Percentiles rank a stretch among this genome's conserved stretches.
Evolutionary conservation across 176 grass and related monocot species (phyloP).

Genomic region (Avena insularis): DNA sequence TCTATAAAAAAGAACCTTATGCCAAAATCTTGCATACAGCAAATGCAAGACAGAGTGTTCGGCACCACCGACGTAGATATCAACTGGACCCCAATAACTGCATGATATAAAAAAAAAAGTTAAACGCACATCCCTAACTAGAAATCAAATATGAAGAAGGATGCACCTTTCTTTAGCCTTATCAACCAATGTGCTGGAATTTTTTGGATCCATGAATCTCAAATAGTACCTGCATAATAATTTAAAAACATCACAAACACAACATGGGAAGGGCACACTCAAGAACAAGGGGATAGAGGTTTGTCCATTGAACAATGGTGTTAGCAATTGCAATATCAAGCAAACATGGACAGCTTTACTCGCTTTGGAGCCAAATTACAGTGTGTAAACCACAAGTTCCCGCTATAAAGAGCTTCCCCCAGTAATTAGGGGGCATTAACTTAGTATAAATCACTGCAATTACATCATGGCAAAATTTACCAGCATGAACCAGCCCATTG

Average conservation of each 20-base stretch:
- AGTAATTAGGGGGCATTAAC: background rate
- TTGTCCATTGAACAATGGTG: background rate
- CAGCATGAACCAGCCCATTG: slow-evolving; percentile 99
- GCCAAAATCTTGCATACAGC: slow-evolving; percentile 99
- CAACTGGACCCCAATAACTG: slow-evolving; percentile 98
- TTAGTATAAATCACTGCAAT: slow-evolving; percentile 24
- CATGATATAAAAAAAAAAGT: slow-evolving; percentile 31
- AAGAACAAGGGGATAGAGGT: background rate
- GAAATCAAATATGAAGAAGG: slow-evolving; percentile 19
- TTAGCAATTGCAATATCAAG: slow-evolving; percentile 21
- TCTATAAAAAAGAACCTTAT: slow-evolving; percentile 64
- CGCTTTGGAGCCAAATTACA: background rate
- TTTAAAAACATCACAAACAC: background rate
- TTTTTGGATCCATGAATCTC: slow-evolving; percentile 99
- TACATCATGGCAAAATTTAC: slow-evolving; percentile 55
- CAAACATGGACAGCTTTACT: background rate
- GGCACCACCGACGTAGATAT: slow-evolving; percentile 94
- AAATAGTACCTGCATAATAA: slow-evolving; percentile 85
- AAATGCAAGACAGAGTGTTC: slow-evolving; percentile 99
- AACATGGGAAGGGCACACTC: slow-evolving; percentile 4
- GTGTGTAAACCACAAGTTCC: background rate
- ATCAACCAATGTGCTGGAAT: slow-evolving; percentile 80
- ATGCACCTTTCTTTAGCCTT: slow-evolving; percentile 90
- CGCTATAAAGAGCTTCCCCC: background rate
- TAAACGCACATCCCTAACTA: background rate